Base-by-base conservation (phyloP, 495 filamentous ascomycete species). In the Friedmanniomyces simplex region DNA sequence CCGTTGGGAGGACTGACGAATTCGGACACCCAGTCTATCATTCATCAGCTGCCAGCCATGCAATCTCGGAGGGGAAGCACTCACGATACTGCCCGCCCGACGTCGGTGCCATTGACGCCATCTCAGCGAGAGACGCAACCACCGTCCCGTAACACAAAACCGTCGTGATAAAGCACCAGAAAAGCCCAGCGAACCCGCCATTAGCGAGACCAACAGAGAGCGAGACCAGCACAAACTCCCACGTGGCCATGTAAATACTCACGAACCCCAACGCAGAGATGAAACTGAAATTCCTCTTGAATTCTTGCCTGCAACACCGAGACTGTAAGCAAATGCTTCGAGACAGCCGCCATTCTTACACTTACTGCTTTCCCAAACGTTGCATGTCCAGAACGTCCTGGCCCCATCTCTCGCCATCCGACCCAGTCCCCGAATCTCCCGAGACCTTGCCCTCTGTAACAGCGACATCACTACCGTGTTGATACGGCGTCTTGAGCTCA, bases 81-180 rank as follows among this genome's bases (percentile, higher is more conserved):
- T 5, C 14, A 62, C 75, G 75, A 52, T 78, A 78, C 57, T 77
- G 75, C 16, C 76, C 75, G 12, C 69, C 74, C 0, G 68, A 66
- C 0, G 73, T 77, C 21, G 75, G 74, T 4, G 73, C 66, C 78
- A 82, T 82, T 1, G 74, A 79, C 18, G 75, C 79, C 76, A 82
- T 80, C 57, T 80, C 78, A 1, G 76, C 73, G 43, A 83, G 69
- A 46, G 72, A 76, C 10, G 74, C 70, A 54, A 78, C 76, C 18
- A 82, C 74, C 14, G 76, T 70, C 12, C 69, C 52, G 48, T 76
- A 79, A 18, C 77, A 78, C 0, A 69, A 43, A 1, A 43, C 67
- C 21, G 75, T 76, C 30, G 73, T 67, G 39, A 81, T 66, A 51
- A 79, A 82, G 0, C 72, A 74, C 77, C 77, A 82, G 59, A 83